Conservation (phyloP, 306 rosid genomes). For the Citrullus mucosospermus region DNA sequence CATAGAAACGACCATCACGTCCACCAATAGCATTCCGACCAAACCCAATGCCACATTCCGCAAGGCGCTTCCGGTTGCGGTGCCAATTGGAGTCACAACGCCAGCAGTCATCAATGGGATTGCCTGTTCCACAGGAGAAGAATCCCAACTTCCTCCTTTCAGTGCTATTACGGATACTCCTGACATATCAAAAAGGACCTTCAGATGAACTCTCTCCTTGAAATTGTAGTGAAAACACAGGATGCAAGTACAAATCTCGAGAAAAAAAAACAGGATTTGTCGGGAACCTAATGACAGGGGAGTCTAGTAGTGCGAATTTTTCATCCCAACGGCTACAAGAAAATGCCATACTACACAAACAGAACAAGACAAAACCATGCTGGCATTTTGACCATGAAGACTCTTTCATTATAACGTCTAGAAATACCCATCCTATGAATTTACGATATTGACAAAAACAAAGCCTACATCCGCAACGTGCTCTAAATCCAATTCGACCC, state of each 20-base stretch:
- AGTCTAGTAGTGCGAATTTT: neutral
- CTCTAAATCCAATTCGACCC: neutral
- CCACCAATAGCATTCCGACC: slow-evolving; percentile 97
- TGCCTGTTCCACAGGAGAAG: slow-evolving; percentile 94
- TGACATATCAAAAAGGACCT: slow-evolving; percentile 21
- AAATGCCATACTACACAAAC: neutral
- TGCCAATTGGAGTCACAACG: slow-evolving; percentile 88
- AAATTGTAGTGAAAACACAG: neutral
- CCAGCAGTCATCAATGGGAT: slow-evolving; percentile 99
- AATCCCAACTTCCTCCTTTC: slow-evolving; percentile 85
- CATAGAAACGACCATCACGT: slow-evolving; percentile 88
- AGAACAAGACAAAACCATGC: slow-evolving; percentile 1
- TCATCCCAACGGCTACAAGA: neutral
- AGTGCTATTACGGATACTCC: slow-evolving; percentile 75
- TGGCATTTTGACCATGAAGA: neutral
- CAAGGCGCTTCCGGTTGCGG: slow-evolving; percentile 78
- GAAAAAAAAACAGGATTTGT: neutral
- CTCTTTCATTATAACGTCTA: neutral
- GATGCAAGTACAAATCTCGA: neutral
- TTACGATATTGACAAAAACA: neutral
- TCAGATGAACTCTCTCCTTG: neutral
- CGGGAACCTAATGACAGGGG: neutral
- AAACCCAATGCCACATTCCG: slow-evolving; percentile 96
- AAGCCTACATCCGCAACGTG: neutral
- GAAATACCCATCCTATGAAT: neutral